phyloP scores from a whole-genome alignment of 2,329 filamentous ascomycete species.

The Talaromyces sp. region DNA sequence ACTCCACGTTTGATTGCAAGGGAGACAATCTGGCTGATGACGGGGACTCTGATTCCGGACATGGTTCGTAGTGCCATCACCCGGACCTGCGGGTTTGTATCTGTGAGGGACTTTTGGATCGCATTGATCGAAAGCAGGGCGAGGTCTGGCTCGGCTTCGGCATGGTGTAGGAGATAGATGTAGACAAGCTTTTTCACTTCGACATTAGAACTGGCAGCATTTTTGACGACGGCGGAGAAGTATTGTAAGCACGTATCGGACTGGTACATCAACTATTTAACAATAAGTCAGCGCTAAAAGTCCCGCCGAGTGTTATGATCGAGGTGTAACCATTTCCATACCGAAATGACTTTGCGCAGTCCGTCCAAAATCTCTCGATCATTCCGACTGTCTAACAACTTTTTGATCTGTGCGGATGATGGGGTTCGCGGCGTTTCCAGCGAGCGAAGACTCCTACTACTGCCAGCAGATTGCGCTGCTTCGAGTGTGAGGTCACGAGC shows the following conservation, averaged over 20 bases:
- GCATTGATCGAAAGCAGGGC: slow-evolving; percentile 96
- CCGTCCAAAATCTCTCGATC: slow-evolving; percentile 93
- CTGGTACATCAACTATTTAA: slow-evolving; percentile 83
- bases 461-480: slow-evolving; percentile 83
- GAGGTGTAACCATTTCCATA: slow-evolving; percentile 44
- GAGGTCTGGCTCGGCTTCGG: slow-evolving; percentile 92
- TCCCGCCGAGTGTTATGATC: no score
- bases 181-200: slow-evolving; percentile 98
- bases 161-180: slow-evolving; percentile 95
- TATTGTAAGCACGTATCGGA: slow-evolving; percentile 84
- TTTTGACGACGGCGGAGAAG: slow-evolving; percentile 98
- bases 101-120: slow-evolving; percentile 95
- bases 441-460: slow-evolving; percentile 50
- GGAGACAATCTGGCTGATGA: slow-evolving; percentile 96
- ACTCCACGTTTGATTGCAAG: slow-evolving; percentile 92
- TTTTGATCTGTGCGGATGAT: slow-evolving; percentile 84
- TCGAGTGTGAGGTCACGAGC: slow-evolving; percentile 96
- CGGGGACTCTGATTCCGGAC: slow-evolving; percentile 94
- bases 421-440: slow-evolving; percentile 64
- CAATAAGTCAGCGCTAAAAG: not conserved
- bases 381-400: slow-evolving; percentile 87
- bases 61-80: slow-evolving; percentile 93
- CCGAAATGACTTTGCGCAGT: slow-evolving; percentile 80
- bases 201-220: slow-evolving; percentile 88
- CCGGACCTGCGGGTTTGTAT: slow-evolving; percentile 84